Evolutionary conservation across 495 filamentous ascomycete species (phyloP).

Genomic region (Chlorociboria aeruginascens): DNA sequence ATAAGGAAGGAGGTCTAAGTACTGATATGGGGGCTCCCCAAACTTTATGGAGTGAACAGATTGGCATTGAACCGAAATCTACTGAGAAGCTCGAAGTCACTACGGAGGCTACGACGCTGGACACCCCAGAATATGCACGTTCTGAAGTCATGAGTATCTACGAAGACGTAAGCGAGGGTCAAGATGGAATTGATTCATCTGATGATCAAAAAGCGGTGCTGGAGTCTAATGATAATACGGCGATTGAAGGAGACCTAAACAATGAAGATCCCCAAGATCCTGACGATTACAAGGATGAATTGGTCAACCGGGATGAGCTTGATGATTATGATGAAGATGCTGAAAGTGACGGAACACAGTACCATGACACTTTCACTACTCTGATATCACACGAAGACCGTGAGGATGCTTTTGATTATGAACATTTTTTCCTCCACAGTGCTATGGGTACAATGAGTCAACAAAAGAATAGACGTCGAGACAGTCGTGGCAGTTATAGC

Average conservation of each 20-base stretch:
- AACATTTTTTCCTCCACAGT: constrained; percentile 87
- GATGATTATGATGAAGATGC: constrained; percentile 20
- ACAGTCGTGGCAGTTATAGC: constrained; percentile 42
- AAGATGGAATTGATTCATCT: constrained; percentile 1
- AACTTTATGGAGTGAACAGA: constrained; percentile 17
- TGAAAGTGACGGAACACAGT: constrained; percentile 32
- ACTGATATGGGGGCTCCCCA: constrained; percentile 26
- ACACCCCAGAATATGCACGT: constrained; percentile 13
- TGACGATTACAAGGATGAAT: constrained; percentile 17
- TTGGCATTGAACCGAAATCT: constrained; percentile 13
- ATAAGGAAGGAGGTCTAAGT: constrained; percentile 22
- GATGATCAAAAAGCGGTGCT: constrained; percentile 2
- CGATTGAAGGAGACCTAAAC: constrained; percentile 2
- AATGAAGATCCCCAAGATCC: not conserved
- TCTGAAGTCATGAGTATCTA: constrained; percentile 41
- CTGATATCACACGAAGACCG: constrained; percentile 75
- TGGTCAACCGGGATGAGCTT: constrained; percentile 13
- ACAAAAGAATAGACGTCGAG: constrained; percentile 31
- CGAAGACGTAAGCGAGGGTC: constrained; percentile 43
- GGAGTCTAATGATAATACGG: constrained; percentile 1
- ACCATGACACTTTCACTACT: constrained; percentile 41
- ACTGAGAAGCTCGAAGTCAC: constrained; percentile 10
- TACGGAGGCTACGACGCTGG: not conserved
- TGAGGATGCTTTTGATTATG: constrained; percentile 94
- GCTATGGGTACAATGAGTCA: constrained; percentile 62